Evolutionary conservation across 768 basidiomycete genomes (phyloP), one percentile per base, ranked within the genome.

Genomic region (Pleurotus ostreatus): DNA sequence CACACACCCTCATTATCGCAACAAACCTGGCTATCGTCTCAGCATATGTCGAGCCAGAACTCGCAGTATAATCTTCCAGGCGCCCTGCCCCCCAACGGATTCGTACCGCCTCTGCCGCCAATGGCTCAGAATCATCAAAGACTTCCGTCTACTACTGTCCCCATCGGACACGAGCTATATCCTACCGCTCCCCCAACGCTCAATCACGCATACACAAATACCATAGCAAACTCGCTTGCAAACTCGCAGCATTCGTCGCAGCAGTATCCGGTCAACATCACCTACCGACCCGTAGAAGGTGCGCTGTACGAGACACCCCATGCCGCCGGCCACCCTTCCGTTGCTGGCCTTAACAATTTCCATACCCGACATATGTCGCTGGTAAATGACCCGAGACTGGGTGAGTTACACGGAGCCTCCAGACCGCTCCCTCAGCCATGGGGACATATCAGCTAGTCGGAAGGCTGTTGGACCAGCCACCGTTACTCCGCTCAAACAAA

Each of bases 21-120:
- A 46, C 68, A 72, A 16, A 70, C 70, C 8, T 76, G 76, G 76
- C 64, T 70, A 38, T 58, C 71, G 23, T 62, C 71, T 0, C 72
- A 70, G 49, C 49, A 63, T 5, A 66, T 55, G 23, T 60, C 63
- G 39, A 62, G 65, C n/a, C 68, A 69, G 58, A 64, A 62, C 49
- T 70, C 69, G 1, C 72, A 74, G 41, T 65, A 66, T 30, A 64
- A 66, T 49, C 51, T 67, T 13, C 55, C 58, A 41, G 68, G 66
- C 7, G 40, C 55, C 12, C 20, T 62, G 8, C 56, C 61, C 20
- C 53, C 64, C 8, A 49, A 58, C 5, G 63, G 62, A 45, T 61
- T 63, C 13, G 59, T 48, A 22, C 59, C 60, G 13, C 63, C 62
- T 18, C 68, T 63, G 37, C 55, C 49, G 22, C 26, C 55, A 5